These are phyloP conservation scores for Pyrus communis DNA, from an alignment of 306 rosid species.

Conservation along the genomic window DNA sequence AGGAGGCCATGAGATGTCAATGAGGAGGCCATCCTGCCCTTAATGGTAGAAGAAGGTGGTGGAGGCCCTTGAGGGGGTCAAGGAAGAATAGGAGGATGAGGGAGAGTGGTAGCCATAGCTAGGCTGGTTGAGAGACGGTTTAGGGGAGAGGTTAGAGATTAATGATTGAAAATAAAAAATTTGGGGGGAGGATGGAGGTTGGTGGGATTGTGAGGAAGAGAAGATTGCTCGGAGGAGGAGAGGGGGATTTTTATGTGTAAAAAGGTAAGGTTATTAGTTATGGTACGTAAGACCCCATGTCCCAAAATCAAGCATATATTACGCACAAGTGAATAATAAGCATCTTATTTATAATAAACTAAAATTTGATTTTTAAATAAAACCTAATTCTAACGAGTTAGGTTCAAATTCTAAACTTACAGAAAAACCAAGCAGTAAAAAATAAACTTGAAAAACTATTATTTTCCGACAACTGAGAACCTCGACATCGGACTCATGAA, in stretches of 20 bases:
- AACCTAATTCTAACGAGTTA: no score
- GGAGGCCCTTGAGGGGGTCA: constrained; percentile 27
- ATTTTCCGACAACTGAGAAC: no score
- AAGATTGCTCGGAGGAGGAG: constrained; percentile 46
- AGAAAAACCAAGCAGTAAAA: no score
- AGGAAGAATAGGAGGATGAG: constrained; percentile 5
- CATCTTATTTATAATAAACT: no score
- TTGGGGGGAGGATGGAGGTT: constrained; percentile 14
- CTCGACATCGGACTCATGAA: no score
- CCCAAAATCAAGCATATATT: not conserved
- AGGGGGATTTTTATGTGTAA: not conserved
- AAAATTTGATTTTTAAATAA: no score
- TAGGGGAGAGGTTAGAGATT: constrained; percentile 31
- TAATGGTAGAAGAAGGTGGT: constrained; percentile 4
- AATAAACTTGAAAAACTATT: no score
- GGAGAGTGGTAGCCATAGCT: constrained; percentile 40
- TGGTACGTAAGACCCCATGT: not conserved
- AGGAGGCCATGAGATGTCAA: constrained; percentile 43
- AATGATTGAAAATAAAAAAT: not conserved
- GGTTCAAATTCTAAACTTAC: no score
- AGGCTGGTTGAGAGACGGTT: constrained; percentile 29
- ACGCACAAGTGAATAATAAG: no score
- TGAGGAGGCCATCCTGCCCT: constrained; percentile 71
- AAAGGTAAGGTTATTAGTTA: not conserved
- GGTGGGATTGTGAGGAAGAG: constrained; percentile 62